Base-by-base conservation (phyloP, 2,329 filamentous ascomycete species). In the Aspergillus intermedius region DNA sequence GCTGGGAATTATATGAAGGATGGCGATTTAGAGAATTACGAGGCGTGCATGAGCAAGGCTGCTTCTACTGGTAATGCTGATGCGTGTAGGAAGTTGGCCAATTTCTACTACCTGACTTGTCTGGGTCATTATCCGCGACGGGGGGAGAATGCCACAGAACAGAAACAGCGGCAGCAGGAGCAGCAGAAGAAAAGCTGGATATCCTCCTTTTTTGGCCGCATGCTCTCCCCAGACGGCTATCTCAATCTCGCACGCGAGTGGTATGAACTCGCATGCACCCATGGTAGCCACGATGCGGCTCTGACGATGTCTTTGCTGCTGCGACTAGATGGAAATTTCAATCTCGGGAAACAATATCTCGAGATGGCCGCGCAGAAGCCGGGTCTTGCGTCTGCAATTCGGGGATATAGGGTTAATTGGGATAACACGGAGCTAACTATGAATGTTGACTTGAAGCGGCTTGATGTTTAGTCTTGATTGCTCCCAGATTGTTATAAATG, bases 71-170 rank as follows among this genome's bases (percentile, higher is more conserved):
- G 62, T 5, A 40, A 66, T 32, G n/a, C 32, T 2, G 48, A 56
- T 5, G 65, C 68, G 2, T 66, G 63, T 49, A 49, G 59, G n/a
- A 60, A 59, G 28, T 55, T 72, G 7, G 69, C 60, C 3, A 65
- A 68, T 42, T 65, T 65, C 48, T 72, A 72, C 50, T 66, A 60
- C 45, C 62, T 58, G 40, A 68, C 56, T 5, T 62, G 35, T n/a
- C 53, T 54, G 10, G 60, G 63, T 3, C 47, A 51, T 28, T 58
- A 59, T 25, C 56, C 59, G 0, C 61, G 56, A 2, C 54, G 52
- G 2, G 63, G 58, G 12, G 47, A 60, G 17, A 48, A 54, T 10
- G 10, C 39, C 19, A 5, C 44, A 19, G n/a, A 34, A 35, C 13
- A 39, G 2, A 12, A 19, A 8, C 19, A 23, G 4, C 42, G 13